phyloP scores from a whole-genome alignment of 768 basidiomycete species.

The Tulasnella sp. region DNA sequence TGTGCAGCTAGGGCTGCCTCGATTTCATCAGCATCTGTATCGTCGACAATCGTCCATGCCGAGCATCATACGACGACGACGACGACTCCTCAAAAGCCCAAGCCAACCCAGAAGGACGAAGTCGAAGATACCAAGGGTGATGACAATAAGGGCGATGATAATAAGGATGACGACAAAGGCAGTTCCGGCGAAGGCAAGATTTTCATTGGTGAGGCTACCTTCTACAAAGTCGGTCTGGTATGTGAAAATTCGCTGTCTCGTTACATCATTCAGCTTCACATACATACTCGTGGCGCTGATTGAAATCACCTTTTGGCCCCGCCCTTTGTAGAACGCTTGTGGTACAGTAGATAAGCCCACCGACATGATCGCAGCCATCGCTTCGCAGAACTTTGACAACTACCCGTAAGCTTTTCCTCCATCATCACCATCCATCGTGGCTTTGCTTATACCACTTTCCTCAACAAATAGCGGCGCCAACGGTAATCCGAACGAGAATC shows the following conservation, averaged over 20 bases:
- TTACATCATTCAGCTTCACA: neutral
- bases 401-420: neutral
- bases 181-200: neutral
- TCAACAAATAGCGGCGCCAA: neutral
- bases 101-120: neutral
- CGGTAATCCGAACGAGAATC: slow-evolving; percentile 4
- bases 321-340: neutral
- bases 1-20: neutral
- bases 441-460: neutral
- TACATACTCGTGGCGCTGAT: neutral
- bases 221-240: slow-evolving; percentile 12
- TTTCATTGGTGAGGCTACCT: neutral
- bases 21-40: neutral
- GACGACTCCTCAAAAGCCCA: neutral
- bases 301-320: neutral
- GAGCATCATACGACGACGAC: no score
- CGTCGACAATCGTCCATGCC: neutral
- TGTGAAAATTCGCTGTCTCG: neutral
- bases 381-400: neutral
- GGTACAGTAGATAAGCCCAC: neutral
- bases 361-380: neutral
- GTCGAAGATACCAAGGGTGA: neutral
- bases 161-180: neutral
- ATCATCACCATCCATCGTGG: neutral
- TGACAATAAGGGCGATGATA: neutral